Evolutionary conservation across 495 filamentous ascomycete species (phyloP), one percentile per base, ranked within the genome.

Genomic region (Tirmania nivea): DNA sequence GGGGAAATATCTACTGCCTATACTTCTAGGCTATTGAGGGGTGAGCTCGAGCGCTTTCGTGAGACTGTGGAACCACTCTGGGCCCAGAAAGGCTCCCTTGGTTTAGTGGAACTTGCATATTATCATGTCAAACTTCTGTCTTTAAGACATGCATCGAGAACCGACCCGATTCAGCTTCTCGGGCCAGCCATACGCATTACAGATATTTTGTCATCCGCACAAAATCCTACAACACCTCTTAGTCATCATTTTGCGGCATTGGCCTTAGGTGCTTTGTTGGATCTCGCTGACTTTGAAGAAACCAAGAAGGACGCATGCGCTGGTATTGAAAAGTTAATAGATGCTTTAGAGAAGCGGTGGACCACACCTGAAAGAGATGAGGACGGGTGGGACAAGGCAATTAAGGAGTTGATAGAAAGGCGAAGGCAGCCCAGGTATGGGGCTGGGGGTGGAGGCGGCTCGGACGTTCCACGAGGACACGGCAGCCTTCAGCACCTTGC

Each of bases 211-310:
- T 65, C 75, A 21, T 71, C 71, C 58, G 71, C 79, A 52, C 69
- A 75, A 54, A 75, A 71, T 45, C 65, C 79, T 1, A 65, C 74
- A 12, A 73, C 71, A 10, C 83, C 84, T 0, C 71, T 92, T 51
- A 84, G 82, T 51, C 73, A 86, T 55, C 81, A 90, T 63, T 83
- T 81, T 54, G 68, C 76, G 34, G 72, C 72, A n/a, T 69, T 92
- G n/a, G 73, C 75, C 9, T 69, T 78, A 1, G 67, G 86, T 59
- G 79, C 78, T 25, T 73, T 92, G 8, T 65, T 79, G 25, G 78
- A 86, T 59, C 73, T 86, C 8, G 69, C 68, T 1, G 79, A 75
- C 37, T 50, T 63, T 34, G 50, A 63, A 21, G 60, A 59, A 36
- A 68, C 61, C 19, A 60, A 55, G 50, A 58, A 63, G 4, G 63